These are phyloP conservation scores for Amauroascus niger DNA, from an alignment of 2,329 filamentous ascomycete species.

Conservation along the genomic window DNA sequence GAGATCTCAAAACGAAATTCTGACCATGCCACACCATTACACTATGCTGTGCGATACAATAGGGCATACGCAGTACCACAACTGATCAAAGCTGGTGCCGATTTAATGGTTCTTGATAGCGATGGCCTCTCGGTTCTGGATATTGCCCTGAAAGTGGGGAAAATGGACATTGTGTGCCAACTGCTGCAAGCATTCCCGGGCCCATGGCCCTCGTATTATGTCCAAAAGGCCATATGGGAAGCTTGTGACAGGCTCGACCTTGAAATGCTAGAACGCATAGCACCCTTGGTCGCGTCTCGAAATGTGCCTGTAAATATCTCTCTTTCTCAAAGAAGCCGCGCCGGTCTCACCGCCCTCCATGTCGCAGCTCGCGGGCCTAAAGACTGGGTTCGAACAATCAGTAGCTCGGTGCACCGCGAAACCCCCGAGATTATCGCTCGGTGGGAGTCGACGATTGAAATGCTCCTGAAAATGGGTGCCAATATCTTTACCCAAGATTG, in stretches of 20 bases:
- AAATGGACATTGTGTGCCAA: not conserved
- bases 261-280: not conserved
- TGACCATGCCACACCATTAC: not conserved
- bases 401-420: not conserved
- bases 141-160: constrained; percentile 2
- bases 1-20: not conserved
- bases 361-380: constrained; percentile 7
- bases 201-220: constrained; percentile 6
- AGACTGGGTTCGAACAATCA: not conserved
- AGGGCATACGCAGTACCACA: constrained; percentile 6
- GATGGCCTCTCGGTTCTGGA: constrained; percentile 5
- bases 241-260: constrained; percentile 5
- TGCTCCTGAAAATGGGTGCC: constrained; percentile 24
- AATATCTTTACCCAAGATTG: constrained; percentile 30
- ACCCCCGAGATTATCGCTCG: not conserved
- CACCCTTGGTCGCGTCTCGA: not conserved
- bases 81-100: constrained; percentile 5
- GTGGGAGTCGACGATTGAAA: constrained; percentile 6
- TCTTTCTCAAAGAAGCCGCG: not conserved
- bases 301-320: not conserved
- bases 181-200: constrained; percentile 1
- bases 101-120: constrained; percentile 1
- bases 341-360: not conserved
- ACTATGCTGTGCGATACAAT: constrained; percentile 7
- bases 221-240: constrained; percentile 6